A percentile compares a stretch with the other conserved stretches of the same genome.
Evolutionary conservation across 306 rosid genomes (phyloP).

Genomic region (Erythrophleum fordii): DNA sequence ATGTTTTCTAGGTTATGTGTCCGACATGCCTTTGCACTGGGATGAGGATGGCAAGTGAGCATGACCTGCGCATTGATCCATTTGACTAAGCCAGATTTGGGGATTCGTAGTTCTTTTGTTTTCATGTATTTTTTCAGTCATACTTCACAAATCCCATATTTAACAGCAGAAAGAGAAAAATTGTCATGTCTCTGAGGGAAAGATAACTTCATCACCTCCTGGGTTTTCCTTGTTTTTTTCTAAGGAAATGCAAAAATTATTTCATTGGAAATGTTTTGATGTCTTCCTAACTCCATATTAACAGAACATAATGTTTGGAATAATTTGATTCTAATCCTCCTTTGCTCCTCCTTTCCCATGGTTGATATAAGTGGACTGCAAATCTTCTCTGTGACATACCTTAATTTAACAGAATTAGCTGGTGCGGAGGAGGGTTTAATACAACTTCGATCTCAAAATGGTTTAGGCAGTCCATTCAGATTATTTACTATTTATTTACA

Average conservation of each 20-base stretch:
- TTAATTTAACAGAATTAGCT: neutral
- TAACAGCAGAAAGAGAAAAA: neutral
- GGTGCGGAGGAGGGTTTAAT: neutral
- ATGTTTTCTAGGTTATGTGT: constrained; percentile 79
- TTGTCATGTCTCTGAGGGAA: neutral
- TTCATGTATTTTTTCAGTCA: constrained; percentile 11
- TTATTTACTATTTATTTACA: too few species aligned
- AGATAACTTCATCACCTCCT: neutral
- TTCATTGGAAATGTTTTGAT: neutral
- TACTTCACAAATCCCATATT: neutral
- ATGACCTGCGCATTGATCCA: constrained; percentile 89
- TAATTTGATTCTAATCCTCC: neutral
- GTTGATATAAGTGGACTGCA: neutral
- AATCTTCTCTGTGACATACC: neutral
- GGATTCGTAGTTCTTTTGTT: constrained; percentile 6
- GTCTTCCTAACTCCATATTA: too few species aligned
- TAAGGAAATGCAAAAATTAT: neutral
- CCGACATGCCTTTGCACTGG: constrained; percentile 97
- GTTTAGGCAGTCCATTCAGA: too few species aligned
- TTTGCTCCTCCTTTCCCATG: neutral
- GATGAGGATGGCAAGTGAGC: constrained; percentile 96
- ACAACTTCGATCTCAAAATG: too few species aligned
- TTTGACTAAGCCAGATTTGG: constrained; percentile 57
- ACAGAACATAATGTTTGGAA: neutral
- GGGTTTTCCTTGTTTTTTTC: neutral